These are phyloP conservation scores for Chaetomium strumarium DNA, from an alignment of 2,329 filamentous ascomycete species.

Conservation along the genomic window DNA sequence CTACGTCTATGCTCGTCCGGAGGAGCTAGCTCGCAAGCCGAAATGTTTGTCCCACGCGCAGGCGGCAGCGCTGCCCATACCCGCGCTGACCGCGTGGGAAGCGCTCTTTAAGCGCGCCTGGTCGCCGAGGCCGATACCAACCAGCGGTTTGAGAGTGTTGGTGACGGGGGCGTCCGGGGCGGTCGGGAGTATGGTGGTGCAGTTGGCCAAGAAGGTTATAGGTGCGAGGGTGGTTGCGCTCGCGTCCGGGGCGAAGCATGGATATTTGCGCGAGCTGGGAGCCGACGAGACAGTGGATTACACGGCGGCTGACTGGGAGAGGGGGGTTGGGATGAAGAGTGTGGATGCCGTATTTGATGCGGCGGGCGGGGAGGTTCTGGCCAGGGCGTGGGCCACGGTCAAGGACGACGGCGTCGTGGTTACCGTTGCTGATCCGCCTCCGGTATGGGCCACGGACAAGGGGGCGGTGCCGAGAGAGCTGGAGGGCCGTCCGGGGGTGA, in stretches of 20 bases:
- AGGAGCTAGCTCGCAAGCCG: conserved; percentile 24
- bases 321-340: background rate
- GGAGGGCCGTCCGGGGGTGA: conserved; percentile 19
- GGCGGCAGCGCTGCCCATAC: conserved; percentile 30
- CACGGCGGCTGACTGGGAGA: conserved; percentile 21
- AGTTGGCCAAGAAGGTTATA: conserved; percentile 22
- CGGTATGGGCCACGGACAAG: conserved; percentile 28
- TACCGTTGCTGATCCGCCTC: conserved; percentile 32
- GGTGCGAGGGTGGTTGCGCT: conserved; percentile 27
- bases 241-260: conserved; percentile 23
- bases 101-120: conserved; percentile 22
- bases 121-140: background rate
- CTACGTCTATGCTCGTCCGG: conserved; percentile 21
- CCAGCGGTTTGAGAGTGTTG: conserved; percentile 19
- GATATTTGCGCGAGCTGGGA: conserved; percentile 20
- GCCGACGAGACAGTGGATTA: conserved; percentile 28
- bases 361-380: conserved; percentile 27
- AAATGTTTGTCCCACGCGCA: conserved; percentile 20
- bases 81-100: conserved; percentile 30
- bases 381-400: conserved; percentile 28
- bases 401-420: conserved; percentile 29
- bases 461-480: conserved; percentile 20
- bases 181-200: conserved; percentile 28
- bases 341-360: conserved; percentile 32
- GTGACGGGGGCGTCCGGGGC: conserved; percentile 30